phyloP scores from a whole-genome alignment of 192 early-diverging fungal genomes.

The Kappamyces sp. region DNA sequence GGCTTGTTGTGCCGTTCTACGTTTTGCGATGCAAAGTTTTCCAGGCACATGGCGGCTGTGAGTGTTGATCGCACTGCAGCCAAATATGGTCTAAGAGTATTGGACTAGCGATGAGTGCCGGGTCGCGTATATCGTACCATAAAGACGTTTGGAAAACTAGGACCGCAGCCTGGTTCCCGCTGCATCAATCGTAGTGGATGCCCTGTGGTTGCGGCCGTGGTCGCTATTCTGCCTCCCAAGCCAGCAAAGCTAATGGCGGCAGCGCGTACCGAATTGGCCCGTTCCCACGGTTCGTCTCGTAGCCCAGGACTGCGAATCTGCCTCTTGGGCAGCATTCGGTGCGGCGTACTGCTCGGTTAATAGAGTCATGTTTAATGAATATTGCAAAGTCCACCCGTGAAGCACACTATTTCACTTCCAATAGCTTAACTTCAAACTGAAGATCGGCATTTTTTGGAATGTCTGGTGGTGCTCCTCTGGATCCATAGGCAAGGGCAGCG shows the following conservation, averaged over 20 bases:
- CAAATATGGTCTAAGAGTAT: slow-evolving; percentile 94
- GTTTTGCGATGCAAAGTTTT: slow-evolving; percentile 96
- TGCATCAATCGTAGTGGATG: too few species aligned
- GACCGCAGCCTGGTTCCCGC: too few species aligned
- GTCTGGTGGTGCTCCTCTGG: slow-evolving; percentile 84
- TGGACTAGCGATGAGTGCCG: slow-evolving; percentile 59
- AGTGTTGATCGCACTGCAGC: slow-evolving; percentile 88
- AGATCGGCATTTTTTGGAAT: slow-evolving; percentile 82
- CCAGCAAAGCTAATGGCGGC: too few species aligned
- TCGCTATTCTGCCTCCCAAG: too few species aligned
- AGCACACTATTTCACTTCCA: slow-evolving; percentile 33
- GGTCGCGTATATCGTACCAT: neutral
- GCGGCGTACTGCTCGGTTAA: too few species aligned
- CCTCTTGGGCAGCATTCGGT: too few species aligned
- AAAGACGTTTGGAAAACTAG: too few species aligned
- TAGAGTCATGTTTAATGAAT: neutral
- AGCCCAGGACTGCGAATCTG: too few species aligned
- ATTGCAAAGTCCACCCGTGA: neutral
- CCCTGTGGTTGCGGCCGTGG: too few species aligned
- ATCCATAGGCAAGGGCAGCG: slow-evolving; percentile 60
- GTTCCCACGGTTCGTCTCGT: too few species aligned
- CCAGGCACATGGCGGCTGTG: slow-evolving; percentile 90
- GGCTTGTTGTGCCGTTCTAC: slow-evolving; percentile 98
- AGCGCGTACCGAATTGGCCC: too few species aligned
- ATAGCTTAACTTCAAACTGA: slow-evolving; percentile 84